phyloP scores from a whole-genome alignment of 2,329 filamentous ascomycete genomes.

The Pestalotiopsis sp. region DNA sequence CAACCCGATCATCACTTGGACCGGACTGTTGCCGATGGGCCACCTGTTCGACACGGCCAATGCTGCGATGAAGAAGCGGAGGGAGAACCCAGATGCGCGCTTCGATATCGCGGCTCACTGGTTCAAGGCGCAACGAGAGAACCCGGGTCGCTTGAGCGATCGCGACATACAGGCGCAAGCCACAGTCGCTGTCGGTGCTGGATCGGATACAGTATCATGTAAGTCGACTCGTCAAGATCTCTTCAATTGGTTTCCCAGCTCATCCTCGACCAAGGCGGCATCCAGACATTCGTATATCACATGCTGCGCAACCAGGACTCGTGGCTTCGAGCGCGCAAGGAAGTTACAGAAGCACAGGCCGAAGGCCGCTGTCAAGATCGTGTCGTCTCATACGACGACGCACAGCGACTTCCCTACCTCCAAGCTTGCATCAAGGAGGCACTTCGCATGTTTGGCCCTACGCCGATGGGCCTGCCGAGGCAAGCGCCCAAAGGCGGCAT shows the following conservation, averaged over 20 bases:
- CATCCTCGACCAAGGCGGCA: not conserved
- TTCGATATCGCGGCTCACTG: constrained; percentile 15
- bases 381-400: not conserved
- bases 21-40: constrained; percentile 14
- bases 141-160: not conserved
- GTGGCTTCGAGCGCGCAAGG: not conserved
- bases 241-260: not conserved
- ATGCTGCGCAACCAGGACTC: not conserved
- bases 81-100: constrained; percentile 12
- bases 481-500: constrained; percentile 7
- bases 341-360: not conserved
- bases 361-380: not conserved
- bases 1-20: constrained; percentile 18
- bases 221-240: not conserved
- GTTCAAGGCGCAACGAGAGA: constrained; percentile 4
- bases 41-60: constrained; percentile 11
- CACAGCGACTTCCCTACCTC: not conserved
- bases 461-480: constrained; percentile 8
- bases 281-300: constrained; percentile 5
- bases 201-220: constrained; percentile 9
- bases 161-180: not conserved
- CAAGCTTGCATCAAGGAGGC: constrained; percentile 9
- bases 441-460: constrained; percentile 1
- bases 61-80: constrained; percentile 9
- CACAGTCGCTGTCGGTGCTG: not conserved